Conservation (phyloP, 768 basidiomycete species). For the Trametopsis cervina region DNA sequence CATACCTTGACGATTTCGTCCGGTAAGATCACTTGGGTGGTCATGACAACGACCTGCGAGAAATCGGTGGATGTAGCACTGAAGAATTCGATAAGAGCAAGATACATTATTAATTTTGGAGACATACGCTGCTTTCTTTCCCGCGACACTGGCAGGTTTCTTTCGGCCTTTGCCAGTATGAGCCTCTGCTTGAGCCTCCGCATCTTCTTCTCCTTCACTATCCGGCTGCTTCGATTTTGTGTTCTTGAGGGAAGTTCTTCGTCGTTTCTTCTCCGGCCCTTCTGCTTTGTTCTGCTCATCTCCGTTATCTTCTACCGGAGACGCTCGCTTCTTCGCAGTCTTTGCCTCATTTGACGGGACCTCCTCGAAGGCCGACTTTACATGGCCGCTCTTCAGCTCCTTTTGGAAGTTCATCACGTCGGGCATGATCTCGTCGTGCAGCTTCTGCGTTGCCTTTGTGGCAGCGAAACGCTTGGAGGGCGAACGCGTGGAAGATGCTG, state of each 20-base stretch:
- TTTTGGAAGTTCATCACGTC: constrained; percentile 65
- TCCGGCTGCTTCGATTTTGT: too few relatives aligned
- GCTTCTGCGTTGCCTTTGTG: constrained; percentile 38
- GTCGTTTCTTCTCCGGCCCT: constrained; percentile 21
- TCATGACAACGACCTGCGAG: constrained; percentile 59
- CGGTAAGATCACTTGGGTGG: constrained; percentile 55
- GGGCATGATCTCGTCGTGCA: constrained; percentile 61
- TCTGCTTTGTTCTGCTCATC: constrained; percentile 13
- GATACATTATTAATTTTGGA: not conserved
- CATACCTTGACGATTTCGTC: constrained; percentile 56
- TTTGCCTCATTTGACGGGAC: constrained; percentile 13
- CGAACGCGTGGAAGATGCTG: constrained; percentile 14
- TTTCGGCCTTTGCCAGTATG: constrained; percentile 18
- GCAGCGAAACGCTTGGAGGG: constrained; percentile 42
- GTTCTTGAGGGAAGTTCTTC: constrained; percentile 9
- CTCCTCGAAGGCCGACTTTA: constrained; percentile 21
- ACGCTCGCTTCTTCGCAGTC: constrained; percentile 23
- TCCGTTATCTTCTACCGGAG: constrained; percentile 12
- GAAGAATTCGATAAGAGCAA: not conserved
- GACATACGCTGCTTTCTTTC: constrained; percentile 22
- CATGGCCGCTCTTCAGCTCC: constrained; percentile 42
- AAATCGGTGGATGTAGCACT: constrained; percentile 14
- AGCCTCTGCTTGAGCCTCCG: constrained; percentile 7
- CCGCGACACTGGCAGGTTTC: constrained; percentile 7
- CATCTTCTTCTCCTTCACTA: constrained; percentile 13